Base-by-base conservation (phyloP, 2,329 filamentous ascomycete species). In the Nothophaeocryptopus gaeumannii region DNA sequence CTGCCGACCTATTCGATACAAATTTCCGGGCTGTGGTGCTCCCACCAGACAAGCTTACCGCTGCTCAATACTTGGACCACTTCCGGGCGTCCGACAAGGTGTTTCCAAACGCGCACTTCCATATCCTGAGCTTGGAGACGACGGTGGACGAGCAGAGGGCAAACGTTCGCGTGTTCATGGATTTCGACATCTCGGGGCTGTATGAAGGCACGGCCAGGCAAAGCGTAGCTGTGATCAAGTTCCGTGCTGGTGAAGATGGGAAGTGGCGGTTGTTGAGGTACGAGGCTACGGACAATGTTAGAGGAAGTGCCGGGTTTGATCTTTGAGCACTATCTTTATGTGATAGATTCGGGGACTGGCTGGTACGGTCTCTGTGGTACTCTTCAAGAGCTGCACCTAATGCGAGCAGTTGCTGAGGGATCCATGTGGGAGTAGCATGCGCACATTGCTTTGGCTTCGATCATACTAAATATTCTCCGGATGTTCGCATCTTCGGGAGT, bases 161-260 rank as follows among this genome's bases (percentile, higher is more conserved):
- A 12, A 26, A 16, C 4, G 43, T 33, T 36, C 11, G 32, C 8
- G 32, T 38, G 20, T 45, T 45, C 33, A 36, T 45, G 32, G 33
- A 38, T 9, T n/a, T 45, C 14, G 43, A 45, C 13, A 14, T 45
- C 14, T 14, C 26, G 14, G 43, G 43, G 12, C 9, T 45, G 43
- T 15, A 33, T 9, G 32, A 33, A 15, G 29, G 26, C 26, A 35
- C 16, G 5, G 38, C 30, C 7, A 16, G 10, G 10, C 38, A 29
- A 15, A 40, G 38, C 12, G 38, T 40, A 12, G 38, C 38, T 26
- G 16, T 29, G 15, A 29, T 40, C 16, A 40, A 20, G 38, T 40
- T 40, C 38, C 14, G 38, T 8, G 16, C 30, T 20, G 38, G 38
- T 26, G 14, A 11, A 10, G 38, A 26, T 12, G 38, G 38, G 9